Percentiles rank a stretch among this genome's conserved stretches.
Conservation (phyloP, 108 stramenopile genomes). For the Pelagomonas calceolata region DNA sequence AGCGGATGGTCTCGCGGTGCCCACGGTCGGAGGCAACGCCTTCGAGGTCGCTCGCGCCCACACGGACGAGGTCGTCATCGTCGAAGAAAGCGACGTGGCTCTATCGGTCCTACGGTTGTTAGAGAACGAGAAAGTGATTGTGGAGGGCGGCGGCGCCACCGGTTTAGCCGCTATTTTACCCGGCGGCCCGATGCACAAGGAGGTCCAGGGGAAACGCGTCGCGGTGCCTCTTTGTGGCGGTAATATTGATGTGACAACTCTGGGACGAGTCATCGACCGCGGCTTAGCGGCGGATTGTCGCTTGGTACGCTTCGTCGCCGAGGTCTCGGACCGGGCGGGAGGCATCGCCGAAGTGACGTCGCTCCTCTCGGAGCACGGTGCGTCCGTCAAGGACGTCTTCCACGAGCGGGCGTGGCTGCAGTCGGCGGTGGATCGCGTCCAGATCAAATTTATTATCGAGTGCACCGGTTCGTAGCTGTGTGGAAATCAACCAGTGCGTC, state of each 20-base stretch:
- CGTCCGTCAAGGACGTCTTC: conserved; percentile 84
- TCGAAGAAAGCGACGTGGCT: conserved; percentile 70
- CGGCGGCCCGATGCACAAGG: conserved; percentile 68
- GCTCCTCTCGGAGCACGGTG: conserved; percentile 52
- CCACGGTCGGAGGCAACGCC: conserved; percentile 74
- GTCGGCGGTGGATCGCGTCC: conserved; percentile 72
- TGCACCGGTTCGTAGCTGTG: too few species aligned
- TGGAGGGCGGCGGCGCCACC: conserved; percentile 79
- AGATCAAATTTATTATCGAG: conserved; percentile 76
- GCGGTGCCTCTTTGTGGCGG: conserved; percentile 91
- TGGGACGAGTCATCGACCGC: conserved; percentile 80
- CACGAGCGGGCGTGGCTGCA: conserved; percentile 96
- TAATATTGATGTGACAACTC: conserved; percentile 87
- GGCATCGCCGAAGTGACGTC: conserved; percentile 71
- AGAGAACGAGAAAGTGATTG: conserved; percentile 89
- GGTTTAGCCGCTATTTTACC: conserved; percentile 82
- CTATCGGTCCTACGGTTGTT: conserved; percentile 79
- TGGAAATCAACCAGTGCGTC: too few species aligned
- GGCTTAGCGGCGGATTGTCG: conserved; percentile 86
- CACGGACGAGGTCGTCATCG: conserved; percentile 71
- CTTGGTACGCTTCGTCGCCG: conserved; percentile 74
- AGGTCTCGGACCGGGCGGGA: conserved; percentile 82
- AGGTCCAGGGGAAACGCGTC: conserved; percentile 78
- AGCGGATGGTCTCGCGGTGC: conserved; percentile 91
- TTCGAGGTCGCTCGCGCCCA: conserved; percentile 75